phyloP scores from a whole-genome alignment of 352 stramenopile genomes.

The Blastocystis sp. region DNA sequence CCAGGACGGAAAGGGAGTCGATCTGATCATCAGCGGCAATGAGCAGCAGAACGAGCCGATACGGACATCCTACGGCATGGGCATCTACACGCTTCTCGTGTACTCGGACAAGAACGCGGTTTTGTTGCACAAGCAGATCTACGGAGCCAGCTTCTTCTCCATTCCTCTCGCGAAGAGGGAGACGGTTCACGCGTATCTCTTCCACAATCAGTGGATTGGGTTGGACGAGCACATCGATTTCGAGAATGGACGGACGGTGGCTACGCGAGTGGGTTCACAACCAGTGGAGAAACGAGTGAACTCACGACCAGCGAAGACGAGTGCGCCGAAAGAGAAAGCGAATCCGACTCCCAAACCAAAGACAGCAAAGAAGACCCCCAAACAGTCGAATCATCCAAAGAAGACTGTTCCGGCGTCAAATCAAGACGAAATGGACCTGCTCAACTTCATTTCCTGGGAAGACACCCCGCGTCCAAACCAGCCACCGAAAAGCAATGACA shows the following conservation, averaged over 20 bases:
- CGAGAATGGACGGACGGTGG: background rate
- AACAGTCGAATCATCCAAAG: background rate
- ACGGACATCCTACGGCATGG: background rate
- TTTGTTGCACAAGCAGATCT: constrained; percentile 19
- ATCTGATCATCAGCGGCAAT: background rate
- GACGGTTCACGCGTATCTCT: background rate
- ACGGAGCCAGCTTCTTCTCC: background rate
- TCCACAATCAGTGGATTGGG: constrained; percentile 57
- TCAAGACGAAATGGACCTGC: constrained; percentile 12
- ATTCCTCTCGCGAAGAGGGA: background rate
- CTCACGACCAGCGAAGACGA: background rate
- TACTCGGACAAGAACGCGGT: background rate
- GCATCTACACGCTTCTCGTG: constrained; percentile 50
- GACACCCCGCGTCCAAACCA: background rate
- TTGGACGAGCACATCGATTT: constrained; percentile 14
- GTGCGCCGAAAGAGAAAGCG: background rate
- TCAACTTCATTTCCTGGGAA: constrained; percentile 61
- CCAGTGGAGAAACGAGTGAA: background rate
- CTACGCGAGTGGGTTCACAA: background rate
- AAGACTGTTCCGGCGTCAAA: constrained; percentile 7
- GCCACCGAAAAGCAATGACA: background rate
- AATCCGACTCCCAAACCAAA: background rate
- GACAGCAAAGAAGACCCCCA: background rate
- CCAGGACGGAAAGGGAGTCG: background rate
- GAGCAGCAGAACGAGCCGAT: background rate